These are phyloP conservation scores for Talaromyces ruber DNA, from an alignment of 495 filamentous ascomycete species.

Conservation along the genomic window DNA sequence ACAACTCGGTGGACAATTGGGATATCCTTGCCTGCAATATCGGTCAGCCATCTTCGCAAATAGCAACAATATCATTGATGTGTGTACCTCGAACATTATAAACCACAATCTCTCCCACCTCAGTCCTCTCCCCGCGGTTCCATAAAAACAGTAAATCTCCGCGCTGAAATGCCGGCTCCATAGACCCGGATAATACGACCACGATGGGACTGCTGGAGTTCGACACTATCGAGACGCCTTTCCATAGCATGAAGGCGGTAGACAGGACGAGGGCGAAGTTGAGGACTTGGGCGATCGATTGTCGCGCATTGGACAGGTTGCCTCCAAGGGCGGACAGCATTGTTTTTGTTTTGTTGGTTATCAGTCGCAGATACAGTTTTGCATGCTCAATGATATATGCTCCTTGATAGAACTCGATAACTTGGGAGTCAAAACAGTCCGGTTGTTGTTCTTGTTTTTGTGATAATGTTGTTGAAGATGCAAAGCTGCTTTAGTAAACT, in stretches of 20 bases:
- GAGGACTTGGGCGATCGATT: conserved; percentile 78
- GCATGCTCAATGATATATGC: not conserved
- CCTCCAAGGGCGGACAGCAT: conserved; percentile 67
- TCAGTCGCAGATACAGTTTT: not conserved
- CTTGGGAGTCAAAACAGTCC: not conserved
- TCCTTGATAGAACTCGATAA: not conserved
- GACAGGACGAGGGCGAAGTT: conserved; percentile 93
- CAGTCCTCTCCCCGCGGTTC: conserved; percentile 65
- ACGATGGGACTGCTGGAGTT: conserved; percentile 91
- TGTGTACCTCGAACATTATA: conserved; percentile 61
- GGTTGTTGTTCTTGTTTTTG: not conserved
- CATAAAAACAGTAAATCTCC: conserved; percentile 91
- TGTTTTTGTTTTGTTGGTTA: conserved; percentile 9
- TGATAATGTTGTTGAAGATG: not conserved
- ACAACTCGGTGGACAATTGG: conserved; percentile 90
- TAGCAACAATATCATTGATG: conserved; percentile 14
- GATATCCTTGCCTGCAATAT: conserved; percentile 69
- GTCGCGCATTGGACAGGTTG: conserved; percentile 64
- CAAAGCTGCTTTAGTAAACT: not conserved
- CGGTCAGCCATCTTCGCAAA: conserved; percentile 15
- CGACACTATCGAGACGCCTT: conserved; percentile 77
- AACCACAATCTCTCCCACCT: conserved; percentile 85
- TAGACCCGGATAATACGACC: conserved; percentile 86
- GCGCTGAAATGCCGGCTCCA: conserved; percentile 96
- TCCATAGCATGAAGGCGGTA: conserved; percentile 98